phyloP scores from a whole-genome alignment of 345 rosid genomes.

The Eucalyptus decipiens region DNA sequence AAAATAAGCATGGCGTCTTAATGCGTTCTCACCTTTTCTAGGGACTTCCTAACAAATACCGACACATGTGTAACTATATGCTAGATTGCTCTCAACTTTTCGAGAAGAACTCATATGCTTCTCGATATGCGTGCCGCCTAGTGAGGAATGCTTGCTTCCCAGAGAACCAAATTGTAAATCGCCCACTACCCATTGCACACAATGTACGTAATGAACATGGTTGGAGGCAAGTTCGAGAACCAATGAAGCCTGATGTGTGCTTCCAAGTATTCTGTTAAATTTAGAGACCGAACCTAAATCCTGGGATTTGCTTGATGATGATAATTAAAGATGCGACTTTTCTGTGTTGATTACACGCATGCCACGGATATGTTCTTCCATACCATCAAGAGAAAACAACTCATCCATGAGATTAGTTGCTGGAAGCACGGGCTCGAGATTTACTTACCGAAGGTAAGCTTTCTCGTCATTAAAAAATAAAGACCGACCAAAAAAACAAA shows the following conservation, averaged over 20 bases:
- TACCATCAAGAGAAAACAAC: too few relatives aligned
- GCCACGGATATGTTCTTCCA: too few relatives aligned
- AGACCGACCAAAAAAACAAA: too few relatives aligned
- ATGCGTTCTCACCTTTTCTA: background rate
- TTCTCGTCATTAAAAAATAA: background rate
- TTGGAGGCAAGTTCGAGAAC: background rate
- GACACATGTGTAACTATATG: background rate
- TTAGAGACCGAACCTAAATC: too few relatives aligned
- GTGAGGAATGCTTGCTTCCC: background rate
- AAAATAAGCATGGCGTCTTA: accelerated
- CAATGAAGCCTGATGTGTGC: background rate
- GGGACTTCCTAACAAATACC: background rate
- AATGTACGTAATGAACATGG: background rate
- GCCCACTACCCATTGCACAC: background rate
- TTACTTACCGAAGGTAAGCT: background rate
- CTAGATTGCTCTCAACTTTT: background rate
- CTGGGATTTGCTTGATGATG: too few relatives aligned
- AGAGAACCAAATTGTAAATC: background rate
- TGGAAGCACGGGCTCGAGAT: too few relatives aligned
- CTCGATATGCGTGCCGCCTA: background rate
- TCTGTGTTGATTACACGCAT: too few relatives aligned
- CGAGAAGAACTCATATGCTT: background rate
- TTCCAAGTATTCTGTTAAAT: too few relatives aligned
- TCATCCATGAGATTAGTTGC: too few relatives aligned
- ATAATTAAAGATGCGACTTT: too few relatives aligned